Evolutionary conservation across 139 green algal species (phyloP), one percentile per base, ranked within the genome.

Genomic region (Nannochloris sp.): DNA sequence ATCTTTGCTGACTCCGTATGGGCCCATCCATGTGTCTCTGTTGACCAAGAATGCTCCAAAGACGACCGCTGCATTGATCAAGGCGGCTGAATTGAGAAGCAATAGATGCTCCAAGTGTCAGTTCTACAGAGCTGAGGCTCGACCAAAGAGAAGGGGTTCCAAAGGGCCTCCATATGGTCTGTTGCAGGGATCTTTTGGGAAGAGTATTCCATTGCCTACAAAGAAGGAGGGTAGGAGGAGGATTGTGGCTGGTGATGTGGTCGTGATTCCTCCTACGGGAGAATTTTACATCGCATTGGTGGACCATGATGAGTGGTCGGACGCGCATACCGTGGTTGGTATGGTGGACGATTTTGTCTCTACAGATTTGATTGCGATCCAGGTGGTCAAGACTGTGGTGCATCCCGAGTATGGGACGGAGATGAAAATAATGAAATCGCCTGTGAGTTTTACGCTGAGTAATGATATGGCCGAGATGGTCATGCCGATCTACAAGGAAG

Each of bases 261-360:
- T 61, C 59, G 63, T 74, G 59, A 83, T 83, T 25, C 74, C 76
- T 11, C 57, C 60, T 11, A 81, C 66, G 9, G 64, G 64, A 48
- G 78, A 84, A 24, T 84, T 84, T 16, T 84, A 82, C 49, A 80
- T 84, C 21, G 67, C 78, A 3, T 57, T 70, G 4, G 27, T 12
- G 7, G 75, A 80, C 48, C 78, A 84, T 43, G 27, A 65, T 2
- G 75, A 83, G 25, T 84, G 78, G 78, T 68, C 61, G 18, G 60
- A 27, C 2, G 36, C 59, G 1, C 75, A 83, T 44, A 76, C 75
- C n/a, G 71, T 80, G 6, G 61, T 73, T 50, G 55, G 61, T 9
- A 24, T 61, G 60, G 61, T 71, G 25, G 44, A 43, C 5, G 60
- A 66, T 54, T 66, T 23, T 23, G 34, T 66, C 9, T 16, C 14